A percentile compares a stretch with the other conserved stretches of the same genome.
phyloP scores from a whole-genome alignment of 2,329 filamentous ascomycete genomes.

The Cordyceps cicadae region DNA sequence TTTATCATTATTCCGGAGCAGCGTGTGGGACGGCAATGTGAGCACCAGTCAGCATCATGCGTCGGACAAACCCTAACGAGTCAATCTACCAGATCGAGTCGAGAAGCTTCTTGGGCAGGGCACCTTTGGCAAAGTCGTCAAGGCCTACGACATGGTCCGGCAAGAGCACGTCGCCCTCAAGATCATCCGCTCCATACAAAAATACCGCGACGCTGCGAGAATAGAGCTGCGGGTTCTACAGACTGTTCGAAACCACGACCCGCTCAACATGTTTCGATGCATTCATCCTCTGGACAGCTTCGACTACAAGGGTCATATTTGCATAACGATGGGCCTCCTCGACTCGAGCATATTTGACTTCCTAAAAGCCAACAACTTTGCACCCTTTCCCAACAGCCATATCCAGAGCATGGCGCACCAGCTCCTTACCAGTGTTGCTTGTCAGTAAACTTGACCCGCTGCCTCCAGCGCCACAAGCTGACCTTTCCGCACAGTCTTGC shows the following conservation, averaged over 20 bases:
- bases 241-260: conserved; percentile 8
- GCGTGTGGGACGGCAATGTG: conserved; percentile 9
- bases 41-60: not conserved
- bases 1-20: conserved; percentile 79
- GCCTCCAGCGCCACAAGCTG: conserved; percentile 13
- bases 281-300: conserved; percentile 11
- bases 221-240: conserved; percentile 10
- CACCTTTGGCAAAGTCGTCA: conserved; percentile 9
- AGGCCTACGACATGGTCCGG: conserved; percentile 7
- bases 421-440: conserved; percentile 12
- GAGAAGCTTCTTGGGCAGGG: conserved; percentile 11
- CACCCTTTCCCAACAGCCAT: conserved; percentile 10
- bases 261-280: conserved; percentile 7
- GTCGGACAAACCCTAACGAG: not conserved
- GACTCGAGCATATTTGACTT: conserved; percentile 12
- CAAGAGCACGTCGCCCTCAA: conserved; percentile 11
- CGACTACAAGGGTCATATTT: conserved; percentile 12
- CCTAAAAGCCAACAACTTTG: conserved; percentile 10
- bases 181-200: conserved; percentile 11
- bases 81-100: conserved; percentile 3
- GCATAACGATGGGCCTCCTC: conserved; percentile 10
- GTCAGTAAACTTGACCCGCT: not conserved
- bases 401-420: conserved; percentile 12
- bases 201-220: conserved; percentile 11
- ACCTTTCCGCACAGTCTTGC: conserved; percentile 55